These are phyloP conservation scores for Pichia sp. DNA, from an alignment of 1,139 yeast genomes.

Conservation along the genomic window DNA sequence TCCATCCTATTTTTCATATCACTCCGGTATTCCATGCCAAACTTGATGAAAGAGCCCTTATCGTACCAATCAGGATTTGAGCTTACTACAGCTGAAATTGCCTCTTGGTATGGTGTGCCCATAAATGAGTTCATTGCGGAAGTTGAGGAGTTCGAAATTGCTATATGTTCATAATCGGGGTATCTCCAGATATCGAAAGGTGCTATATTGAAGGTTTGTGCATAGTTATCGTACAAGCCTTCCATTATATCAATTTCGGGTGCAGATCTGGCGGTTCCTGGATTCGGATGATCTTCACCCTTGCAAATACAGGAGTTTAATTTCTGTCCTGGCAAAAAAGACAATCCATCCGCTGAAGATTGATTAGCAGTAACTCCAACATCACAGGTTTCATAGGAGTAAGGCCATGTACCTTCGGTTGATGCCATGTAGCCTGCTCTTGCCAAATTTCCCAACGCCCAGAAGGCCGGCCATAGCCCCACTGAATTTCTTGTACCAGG, in stretches of 20 bases:
- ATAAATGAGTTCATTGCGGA: slow-evolving; percentile 52
- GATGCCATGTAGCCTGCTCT: slow-evolving; percentile 61
- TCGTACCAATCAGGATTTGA: slow-evolving; percentile 54
- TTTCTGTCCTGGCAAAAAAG: slow-evolving; percentile 56
- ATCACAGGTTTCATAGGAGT: slow-evolving; percentile 57
- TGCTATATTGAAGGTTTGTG: slow-evolving; percentile 58
- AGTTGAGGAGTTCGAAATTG: slow-evolving; percentile 42
- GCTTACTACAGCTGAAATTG: slow-evolving; percentile 50
- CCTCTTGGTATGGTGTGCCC: slow-evolving; percentile 61
- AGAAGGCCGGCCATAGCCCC: slow-evolving; percentile 63
- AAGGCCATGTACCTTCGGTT: slow-evolving; percentile 65
- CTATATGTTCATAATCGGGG: slow-evolving; percentile 53
- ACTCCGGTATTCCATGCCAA: slow-evolving; percentile 71
- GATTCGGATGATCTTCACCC: slow-evolving; percentile 56
- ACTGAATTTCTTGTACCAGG: slow-evolving; percentile 52
- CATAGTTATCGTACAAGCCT: slow-evolving; percentile 47
- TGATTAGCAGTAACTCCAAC: slow-evolving; percentile 63
- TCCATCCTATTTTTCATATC: slow-evolving; percentile 52
- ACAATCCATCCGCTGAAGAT: slow-evolving; percentile 57
- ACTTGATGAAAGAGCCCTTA: slow-evolving; percentile 53
- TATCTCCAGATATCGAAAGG: slow-evolving; percentile 62
- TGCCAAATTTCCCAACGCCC: slow-evolving; percentile 62
- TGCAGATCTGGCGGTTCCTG: slow-evolving; percentile 58
- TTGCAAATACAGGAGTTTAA: slow-evolving; percentile 51
- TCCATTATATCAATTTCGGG: slow-evolving; percentile 63